These are phyloP conservation scores for Neonectria ditissima DNA, from an alignment of 2,329 filamentous ascomycete genomes.

Conservation along the genomic window DNA sequence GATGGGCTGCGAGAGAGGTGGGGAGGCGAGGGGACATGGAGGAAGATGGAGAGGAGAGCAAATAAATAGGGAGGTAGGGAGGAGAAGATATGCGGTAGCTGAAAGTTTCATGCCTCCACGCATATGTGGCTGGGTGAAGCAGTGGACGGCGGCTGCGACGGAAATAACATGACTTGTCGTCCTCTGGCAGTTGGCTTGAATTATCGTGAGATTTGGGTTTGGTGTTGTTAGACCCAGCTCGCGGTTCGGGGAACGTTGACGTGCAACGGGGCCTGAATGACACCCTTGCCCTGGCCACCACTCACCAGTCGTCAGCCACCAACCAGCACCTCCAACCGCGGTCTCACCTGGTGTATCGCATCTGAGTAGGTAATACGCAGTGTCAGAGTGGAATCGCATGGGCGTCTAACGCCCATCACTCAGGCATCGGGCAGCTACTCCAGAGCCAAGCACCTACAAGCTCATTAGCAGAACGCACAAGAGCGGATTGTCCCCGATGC, in stretches of 20 bases:
- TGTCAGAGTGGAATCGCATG: conserved; percentile 19
- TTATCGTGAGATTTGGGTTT: conserved; percentile 26
- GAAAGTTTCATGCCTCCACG: not conserved
- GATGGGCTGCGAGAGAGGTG: conserved; percentile 11
- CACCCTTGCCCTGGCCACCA: conserved; percentile 14
- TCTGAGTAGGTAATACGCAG: conserved; percentile 16
- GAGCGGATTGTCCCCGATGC: conserved; percentile 40
- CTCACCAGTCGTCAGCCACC: not conserved
- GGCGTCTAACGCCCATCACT: not conserved
- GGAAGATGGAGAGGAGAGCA: not conserved
- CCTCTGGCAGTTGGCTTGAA: not conserved
- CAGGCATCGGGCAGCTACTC: conserved; percentile 12
- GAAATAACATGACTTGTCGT: not conserved
- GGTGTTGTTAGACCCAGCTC: conserved; percentile 13
- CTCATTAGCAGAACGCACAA: conserved; percentile 33
- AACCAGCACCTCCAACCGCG: conserved; percentile 1
- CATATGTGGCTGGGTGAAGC: not conserved
- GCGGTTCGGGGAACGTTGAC: conserved; percentile 10
- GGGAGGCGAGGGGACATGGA: conserved; percentile 7
- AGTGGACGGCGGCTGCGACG: not conserved
- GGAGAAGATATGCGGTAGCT: not conserved
- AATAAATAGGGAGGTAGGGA: not conserved
- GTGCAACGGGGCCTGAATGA: conserved; percentile 12
- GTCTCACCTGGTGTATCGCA: not conserved
- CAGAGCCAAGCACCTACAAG: conserved; percentile 9